phyloP scores from a whole-genome alignment of 2,329 filamentous ascomycete species.

The Zopfia rhizophila region DNA sequence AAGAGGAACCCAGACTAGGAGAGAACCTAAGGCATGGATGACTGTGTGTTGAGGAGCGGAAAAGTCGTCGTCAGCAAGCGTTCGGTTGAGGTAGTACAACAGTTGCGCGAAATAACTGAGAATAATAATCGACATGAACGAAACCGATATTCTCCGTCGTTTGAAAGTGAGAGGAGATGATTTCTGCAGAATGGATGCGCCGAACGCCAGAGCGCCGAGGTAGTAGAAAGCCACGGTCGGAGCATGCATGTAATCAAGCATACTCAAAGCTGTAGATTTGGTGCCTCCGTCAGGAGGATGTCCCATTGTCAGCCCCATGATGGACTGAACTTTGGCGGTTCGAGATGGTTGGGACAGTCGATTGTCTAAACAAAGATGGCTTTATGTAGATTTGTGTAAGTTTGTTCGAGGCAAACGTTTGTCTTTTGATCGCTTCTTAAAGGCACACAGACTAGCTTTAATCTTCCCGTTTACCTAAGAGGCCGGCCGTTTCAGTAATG shows the following conservation, averaged over 20 bases:
- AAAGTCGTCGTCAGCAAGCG: conserved; percentile 40
- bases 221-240: conserved; percentile 44
- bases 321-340: too few relatives aligned
- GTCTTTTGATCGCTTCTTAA: too few relatives aligned
- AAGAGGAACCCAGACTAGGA: conserved; percentile 45
- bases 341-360: too few relatives aligned
- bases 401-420: too few relatives aligned
- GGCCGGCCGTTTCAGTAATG: too few relatives aligned
- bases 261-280: conserved; percentile 34
- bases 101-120: conserved; percentile 41
- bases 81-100: conserved; percentile 45
- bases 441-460: too few relatives aligned
- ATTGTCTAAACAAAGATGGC: too few relatives aligned
- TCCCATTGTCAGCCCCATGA: too few relatives aligned
- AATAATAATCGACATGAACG: conserved; percentile 26
- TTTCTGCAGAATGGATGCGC: conserved; percentile 44
- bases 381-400: too few relatives aligned
- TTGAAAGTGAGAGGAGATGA: conserved; percentile 34
- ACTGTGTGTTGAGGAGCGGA: conserved; percentile 45
- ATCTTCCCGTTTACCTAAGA: too few relatives aligned
- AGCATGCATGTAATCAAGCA: conserved; percentile 47
- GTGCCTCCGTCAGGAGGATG: conserved; percentile 14
- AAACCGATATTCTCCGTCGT: conserved; percentile 32
- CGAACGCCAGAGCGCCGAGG: conserved; percentile 37
- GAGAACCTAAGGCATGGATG: conserved; percentile 45